Conservation (phyloP, 257 asterid species). For the Eucommia ulmoides region DNA sequence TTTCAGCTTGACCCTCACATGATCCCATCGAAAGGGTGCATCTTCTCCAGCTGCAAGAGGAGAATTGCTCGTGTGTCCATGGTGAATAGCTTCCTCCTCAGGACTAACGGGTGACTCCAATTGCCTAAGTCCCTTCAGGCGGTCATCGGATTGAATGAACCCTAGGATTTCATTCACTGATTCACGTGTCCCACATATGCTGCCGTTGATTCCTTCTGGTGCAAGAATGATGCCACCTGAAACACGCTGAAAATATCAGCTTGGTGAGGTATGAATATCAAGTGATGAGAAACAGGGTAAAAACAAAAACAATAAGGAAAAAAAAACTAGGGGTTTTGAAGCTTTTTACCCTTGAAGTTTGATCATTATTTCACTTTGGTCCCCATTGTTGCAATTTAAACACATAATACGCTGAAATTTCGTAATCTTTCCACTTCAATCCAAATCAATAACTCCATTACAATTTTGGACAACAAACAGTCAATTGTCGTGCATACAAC, state of each 20-base stretch:
- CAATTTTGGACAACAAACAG: not conserved
- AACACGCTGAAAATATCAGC: constrained; percentile 80
- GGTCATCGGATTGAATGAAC: constrained; percentile 61
- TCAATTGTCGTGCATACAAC: not conserved
- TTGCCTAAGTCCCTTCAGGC: constrained; percentile 61
- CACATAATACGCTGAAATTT: no score
- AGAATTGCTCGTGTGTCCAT: constrained; percentile 67
- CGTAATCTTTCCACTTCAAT: not conserved
- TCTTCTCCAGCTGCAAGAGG: constrained; percentile 99
- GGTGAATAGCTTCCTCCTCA: constrained; percentile 97
- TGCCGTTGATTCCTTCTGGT: constrained; percentile 95
- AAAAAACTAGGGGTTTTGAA: not conserved
- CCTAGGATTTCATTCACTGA: constrained; percentile 62
- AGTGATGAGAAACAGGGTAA: not conserved
- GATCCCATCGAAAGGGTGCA: constrained; percentile 98
- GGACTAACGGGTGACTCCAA: constrained; percentile 93
- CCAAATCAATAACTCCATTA: not conserved
- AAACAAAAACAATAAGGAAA: not conserved
- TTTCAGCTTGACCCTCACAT: constrained; percentile 92
- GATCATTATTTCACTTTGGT: no score
- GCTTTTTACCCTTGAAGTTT: no score
- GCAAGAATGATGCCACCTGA: constrained; percentile 99
- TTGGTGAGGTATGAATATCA: constrained; percentile 38
- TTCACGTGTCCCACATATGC: constrained; percentile 70
- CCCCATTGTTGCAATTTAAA: no score